Base-by-base conservation (phyloP, 2,329 filamentous ascomycete genomes). In the Penicillium corylophilum region DNA sequence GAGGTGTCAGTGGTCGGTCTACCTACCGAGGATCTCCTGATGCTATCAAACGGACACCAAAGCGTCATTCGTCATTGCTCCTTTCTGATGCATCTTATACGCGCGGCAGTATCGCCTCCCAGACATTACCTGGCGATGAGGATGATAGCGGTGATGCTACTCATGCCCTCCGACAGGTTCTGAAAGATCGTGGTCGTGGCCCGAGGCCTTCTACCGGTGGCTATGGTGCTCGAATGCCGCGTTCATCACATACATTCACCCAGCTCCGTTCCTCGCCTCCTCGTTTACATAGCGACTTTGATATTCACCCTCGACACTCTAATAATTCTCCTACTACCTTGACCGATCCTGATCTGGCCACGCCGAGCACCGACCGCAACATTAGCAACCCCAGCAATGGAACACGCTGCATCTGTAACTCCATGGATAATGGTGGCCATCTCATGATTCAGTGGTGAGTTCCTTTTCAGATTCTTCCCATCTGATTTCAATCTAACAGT, bases 371-470 rank as follows among this genome's bases (percentile, higher is more conserved):
- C 15, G 79, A 81, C 48, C 77, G 77, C 35, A 79, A 77, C 22
- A 41, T 41, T 54, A 79, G 74, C 57, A 74, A 77, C 18, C 77
- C 76, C 9, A 77, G 77, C 54, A 76, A 70, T 54, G 78, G 78
- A 31, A 83, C 82, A 9, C 76, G 82, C 33, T 86, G 83, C 65
- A 67, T 83, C 23, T 86, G 83, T 62, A 78, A 79, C 45, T 76
- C 77, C 15, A 70, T 75, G 46, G 77, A 81, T 36, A 81, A 78
- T 47, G 77, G 78, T 48, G 80, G 78, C 20, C 76, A 78, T 58
- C 65, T 79, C 26, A 82, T 86, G 78, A 77, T 86, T 42, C 82
- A 84, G 71, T 86, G 77, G 77, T 79, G 66, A 63, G 69, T 63
- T 42, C 26, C 6, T 24, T n/a, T n/a, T 2, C 6, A 48, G 7